Evolutionary conservation across 2,329 filamentous ascomycete genomes (phyloP), one percentile per base, ranked within the genome.

Genomic region (Thielaviopsis ethacetica): DNA sequence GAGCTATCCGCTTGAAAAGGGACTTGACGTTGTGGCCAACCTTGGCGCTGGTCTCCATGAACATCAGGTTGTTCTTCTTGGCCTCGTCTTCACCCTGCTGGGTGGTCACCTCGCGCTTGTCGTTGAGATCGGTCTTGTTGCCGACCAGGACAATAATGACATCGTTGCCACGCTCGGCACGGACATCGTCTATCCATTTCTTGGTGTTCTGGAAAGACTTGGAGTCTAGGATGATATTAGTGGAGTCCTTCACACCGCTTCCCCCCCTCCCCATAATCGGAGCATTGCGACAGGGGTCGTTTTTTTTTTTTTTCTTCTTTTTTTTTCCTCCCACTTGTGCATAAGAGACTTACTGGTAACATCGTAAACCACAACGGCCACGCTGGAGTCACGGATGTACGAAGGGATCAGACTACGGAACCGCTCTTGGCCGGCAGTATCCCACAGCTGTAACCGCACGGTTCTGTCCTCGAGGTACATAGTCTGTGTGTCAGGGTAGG

Each of bases 381-480:
- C 94, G 69, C 87, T 94, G 22, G 89, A 95, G 76, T 98, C 94
- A 67, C 94, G 89, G 68, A 98, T 98, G 75, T 98, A 98, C 22
- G 90, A 96, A 59, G 94, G 94, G 65, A 98, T 98, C 68, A 98
- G 74, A 68, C 88, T 95, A 71, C 94, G 86, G 76, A 98, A 98
- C 65, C 93, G 83, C 74, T 98, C 93, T 72, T 98, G 93, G 63
- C 93, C 93, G 54, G 93, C 93, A 5, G 93, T 98, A 72, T 98
- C 93, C 93, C 93, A 98, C 63, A 98, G 81, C 71, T 98, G 93
- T 71, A 98, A 80, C 68, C 94, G 87, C 63, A 98, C 93, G 50
- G 93, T 98, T 70, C 93, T 83, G 76, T 98, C 93, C 76, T 98
- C 93, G 63, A 98, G 85, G 74, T 98, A 98, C 94, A 98, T 98